Conservation (phyloP, 805 yeast species). For the Candida pseudoglaebosa region DNA sequence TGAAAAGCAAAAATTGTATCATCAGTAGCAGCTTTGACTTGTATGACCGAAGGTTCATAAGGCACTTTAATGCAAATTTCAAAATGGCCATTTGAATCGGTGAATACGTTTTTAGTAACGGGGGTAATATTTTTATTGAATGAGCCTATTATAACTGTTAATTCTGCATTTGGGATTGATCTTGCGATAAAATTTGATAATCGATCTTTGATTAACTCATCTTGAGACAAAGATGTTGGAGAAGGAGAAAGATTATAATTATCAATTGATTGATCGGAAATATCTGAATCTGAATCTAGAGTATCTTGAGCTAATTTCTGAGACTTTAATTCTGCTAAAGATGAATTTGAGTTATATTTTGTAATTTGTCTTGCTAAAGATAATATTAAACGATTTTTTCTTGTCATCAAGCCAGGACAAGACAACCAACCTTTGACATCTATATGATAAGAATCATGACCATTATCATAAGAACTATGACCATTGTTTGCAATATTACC, state of each 20-base stretch:
- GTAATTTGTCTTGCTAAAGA: slow-evolving; percentile 68
- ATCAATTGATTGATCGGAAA: slow-evolving; percentile 15
- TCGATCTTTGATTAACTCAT: slow-evolving; percentile 56
- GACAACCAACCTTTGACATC: slow-evolving; percentile 71
- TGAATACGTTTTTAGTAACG: slow-evolving; percentile 30
- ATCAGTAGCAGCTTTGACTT: slow-evolving; percentile 45
- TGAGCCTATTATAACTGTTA: slow-evolving; percentile 56
- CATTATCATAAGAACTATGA: too few species aligned
- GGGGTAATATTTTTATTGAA: slow-evolving; percentile 27
- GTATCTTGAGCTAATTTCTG: slow-evolving; percentile 25
- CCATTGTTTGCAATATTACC: too few species aligned
- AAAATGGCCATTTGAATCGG: slow-evolving; percentile 70
- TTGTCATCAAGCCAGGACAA: slow-evolving; percentile 63
- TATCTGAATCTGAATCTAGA: slow-evolving; percentile 16
- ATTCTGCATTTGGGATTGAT: slow-evolving; percentile 53
- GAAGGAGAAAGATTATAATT: slow-evolving; percentile 4
- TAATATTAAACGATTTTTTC: slow-evolving; percentile 67
- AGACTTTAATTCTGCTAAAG: slow-evolving; percentile 18
- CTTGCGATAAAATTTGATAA: slow-evolving; percentile 68
- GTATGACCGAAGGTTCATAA: slow-evolving; percentile 59
- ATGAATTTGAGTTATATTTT: slow-evolving; percentile 26
- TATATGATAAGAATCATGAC: too few species aligned
- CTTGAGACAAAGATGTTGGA: slow-evolving; percentile 19
- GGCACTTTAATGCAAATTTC: slow-evolving; percentile 47
- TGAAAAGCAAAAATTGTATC: slow-evolving; percentile 46